Conservation (phyloP, 331 rosid species). For the Arachis monticola region DNA sequence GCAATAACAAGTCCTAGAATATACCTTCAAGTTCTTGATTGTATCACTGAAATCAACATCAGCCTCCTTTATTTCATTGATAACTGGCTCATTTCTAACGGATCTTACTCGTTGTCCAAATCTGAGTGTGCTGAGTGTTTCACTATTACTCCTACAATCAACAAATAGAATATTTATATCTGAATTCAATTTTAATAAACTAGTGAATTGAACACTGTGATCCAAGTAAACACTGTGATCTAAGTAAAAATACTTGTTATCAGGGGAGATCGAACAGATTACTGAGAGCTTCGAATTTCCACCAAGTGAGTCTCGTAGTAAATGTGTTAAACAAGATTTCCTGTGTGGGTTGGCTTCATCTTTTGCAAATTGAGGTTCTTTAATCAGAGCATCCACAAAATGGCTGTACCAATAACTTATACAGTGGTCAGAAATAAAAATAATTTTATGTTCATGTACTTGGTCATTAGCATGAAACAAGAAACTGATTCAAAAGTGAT, state of each 20-base stretch:
- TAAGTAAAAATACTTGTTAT: constrained; percentile 66
- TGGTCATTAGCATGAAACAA: constrained; percentile 4
- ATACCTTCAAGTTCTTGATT: constrained; percentile 86
- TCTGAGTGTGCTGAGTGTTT: constrained; percentile 68
- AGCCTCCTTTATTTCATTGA: constrained; percentile 74
- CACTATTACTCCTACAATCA: constrained; percentile 63
- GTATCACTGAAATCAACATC: constrained; percentile 73
- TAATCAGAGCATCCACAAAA: constrained; percentile 64
- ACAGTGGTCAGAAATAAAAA: constrained; percentile 32
- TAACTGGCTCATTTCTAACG: constrained; percentile 68
- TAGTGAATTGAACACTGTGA: constrained; percentile 10
- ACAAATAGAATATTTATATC: constrained; percentile 37
- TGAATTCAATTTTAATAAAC: constrained; percentile 1
- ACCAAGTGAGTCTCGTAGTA: constrained; percentile 73
- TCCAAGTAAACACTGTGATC: background rate
- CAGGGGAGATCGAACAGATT: constrained; percentile 72
- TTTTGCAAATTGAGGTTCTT: constrained; percentile 49
- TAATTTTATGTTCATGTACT: constrained; percentile 10
- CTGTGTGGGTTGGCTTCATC: constrained; percentile 50
- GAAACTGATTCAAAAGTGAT: constrained; percentile 26
- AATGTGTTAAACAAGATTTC: constrained; percentile 67
- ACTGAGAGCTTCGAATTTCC: constrained; percentile 84
- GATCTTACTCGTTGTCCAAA: constrained; percentile 80
- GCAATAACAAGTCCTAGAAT: constrained; percentile 16
- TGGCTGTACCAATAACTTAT: constrained; percentile 58